phyloP scores from a whole-genome alignment of 2,329 filamentous ascomycete genomes.

The Phialophora macrospora region DNA sequence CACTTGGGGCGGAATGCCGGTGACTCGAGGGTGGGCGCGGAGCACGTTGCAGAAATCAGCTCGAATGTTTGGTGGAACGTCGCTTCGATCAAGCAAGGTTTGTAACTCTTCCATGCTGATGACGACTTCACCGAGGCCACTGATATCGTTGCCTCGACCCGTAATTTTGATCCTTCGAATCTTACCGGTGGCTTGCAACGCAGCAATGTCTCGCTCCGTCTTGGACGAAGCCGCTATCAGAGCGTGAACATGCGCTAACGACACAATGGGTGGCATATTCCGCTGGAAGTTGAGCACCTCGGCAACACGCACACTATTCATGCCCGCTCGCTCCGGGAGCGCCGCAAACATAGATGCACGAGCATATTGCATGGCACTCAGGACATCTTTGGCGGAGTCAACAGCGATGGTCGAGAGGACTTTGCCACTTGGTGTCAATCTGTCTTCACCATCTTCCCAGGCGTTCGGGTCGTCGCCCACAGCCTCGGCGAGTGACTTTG shows the following conservation, averaged over 20 bases:
- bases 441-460: conserved; percentile 42
- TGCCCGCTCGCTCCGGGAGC: conserved; percentile 62
- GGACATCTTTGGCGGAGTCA: conserved; percentile 54
- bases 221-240: conserved; percentile 60
- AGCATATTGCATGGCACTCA: conserved; percentile 60
- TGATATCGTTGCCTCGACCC: conserved; percentile 61
- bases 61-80: conserved; percentile 31
- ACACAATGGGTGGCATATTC: conserved; percentile 62
- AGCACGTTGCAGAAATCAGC: conserved; percentile 46
- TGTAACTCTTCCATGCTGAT: conserved; percentile 61
- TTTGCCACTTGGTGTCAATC: conserved; percentile 58
- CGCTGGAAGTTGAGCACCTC: conserved; percentile 63
- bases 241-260: conserved; percentile 65
- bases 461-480: conserved; percentile 37
- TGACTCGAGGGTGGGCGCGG: conserved; percentile 52
- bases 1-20: conserved; percentile 51
- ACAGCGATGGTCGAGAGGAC: conserved; percentile 56
- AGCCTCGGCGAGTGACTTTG: conserved; percentile 35
- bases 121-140: conserved; percentile 63
- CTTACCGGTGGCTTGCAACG: conserved; percentile 56
- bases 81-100: conserved; percentile 46
- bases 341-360: conserved; percentile 60
- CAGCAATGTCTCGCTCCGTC: conserved; percentile 64
- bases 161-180: conserved; percentile 62
- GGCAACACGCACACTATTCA: conserved; percentile 66